Conservation (phyloP, 2,329 filamentous ascomycete genomes). For the Phoma sp. region DNA sequence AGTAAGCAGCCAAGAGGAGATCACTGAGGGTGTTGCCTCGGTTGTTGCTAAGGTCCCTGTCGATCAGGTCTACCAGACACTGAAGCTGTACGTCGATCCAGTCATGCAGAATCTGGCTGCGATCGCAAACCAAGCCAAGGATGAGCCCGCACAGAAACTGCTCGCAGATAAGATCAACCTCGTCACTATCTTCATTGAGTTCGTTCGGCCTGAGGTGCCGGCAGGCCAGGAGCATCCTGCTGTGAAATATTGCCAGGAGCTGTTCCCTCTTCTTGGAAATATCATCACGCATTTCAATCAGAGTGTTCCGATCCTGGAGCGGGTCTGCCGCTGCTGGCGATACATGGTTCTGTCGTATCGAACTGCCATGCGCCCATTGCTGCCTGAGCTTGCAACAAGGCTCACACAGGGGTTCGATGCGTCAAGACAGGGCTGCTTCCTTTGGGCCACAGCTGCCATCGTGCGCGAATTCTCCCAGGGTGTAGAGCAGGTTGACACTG, state of each 20-base stretch:
- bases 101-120: slow-evolving; percentile 83
- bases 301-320: slow-evolving; percentile 88
- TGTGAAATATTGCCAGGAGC: slow-evolving; percentile 94
- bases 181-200: slow-evolving; percentile 87
- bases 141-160: slow-evolving; percentile 82
- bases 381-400: slow-evolving; percentile 86
- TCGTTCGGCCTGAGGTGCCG: slow-evolving; percentile 75
- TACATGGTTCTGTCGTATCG: slow-evolving; percentile 97
- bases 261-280: slow-evolving; percentile 84
- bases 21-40: slow-evolving; percentile 92
- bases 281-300: slow-evolving; percentile 86
- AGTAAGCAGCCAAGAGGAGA: slow-evolving; percentile 86
- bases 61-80: slow-evolving; percentile 78
- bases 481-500: slow-evolving; percentile 78
- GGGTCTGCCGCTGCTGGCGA: slow-evolving; percentile 93
- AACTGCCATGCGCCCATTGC: slow-evolving; percentile 82
- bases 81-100: slow-evolving; percentile 94
- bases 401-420: slow-evolving; percentile 82
- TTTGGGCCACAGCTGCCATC: slow-evolving; percentile 97
- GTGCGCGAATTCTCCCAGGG: slow-evolving; percentile 94
- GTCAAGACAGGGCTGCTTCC: slow-evolving; percentile 91
- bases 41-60: slow-evolving; percentile 87
- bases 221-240: slow-evolving; percentile 78
- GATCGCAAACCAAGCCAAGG: slow-evolving; percentile 82
- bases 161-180: slow-evolving; percentile 93